Evolutionary conservation across 257 asterid species (phyloP).

Genomic region (Solanum arcanum): DNA sequence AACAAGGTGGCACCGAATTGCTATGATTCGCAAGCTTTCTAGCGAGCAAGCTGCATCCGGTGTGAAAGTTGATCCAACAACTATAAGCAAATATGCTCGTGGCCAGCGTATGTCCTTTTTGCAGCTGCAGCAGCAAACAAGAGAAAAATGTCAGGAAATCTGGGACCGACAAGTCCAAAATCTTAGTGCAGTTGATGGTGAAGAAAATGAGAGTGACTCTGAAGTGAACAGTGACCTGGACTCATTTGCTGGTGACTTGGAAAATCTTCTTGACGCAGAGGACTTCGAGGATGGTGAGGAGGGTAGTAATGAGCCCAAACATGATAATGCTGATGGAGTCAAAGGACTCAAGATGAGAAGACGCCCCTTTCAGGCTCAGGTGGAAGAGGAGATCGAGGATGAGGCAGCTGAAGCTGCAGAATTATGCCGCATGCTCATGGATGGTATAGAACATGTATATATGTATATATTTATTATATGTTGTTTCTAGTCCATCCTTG

Average conservation of each 20-base stretch:
- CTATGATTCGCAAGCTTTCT: conserved; percentile 90
- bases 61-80: conserved; percentile 86
- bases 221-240: conserved; percentile 97
- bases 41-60: conserved; percentile 99
- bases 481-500: neutral
- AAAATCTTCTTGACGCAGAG: conserved; percentile 96
- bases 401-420: conserved; percentile 98
- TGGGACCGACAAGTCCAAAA: conserved; percentile 95
- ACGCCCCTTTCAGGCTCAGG: conserved; percentile 75
- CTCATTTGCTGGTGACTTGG: conserved; percentile 98
- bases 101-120: conserved; percentile 98
- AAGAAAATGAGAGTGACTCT: conserved; percentile 87
- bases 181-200: conserved; percentile 75
- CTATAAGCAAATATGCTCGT: conserved; percentile 95
- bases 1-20: conserved; percentile 98
- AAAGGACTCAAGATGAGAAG: conserved; percentile 89
- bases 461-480: neutral
- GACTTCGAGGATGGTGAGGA: conserved; percentile 83
- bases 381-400: conserved; percentile 85
- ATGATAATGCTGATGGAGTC: conserved; percentile 61
- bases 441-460: conserved; percentile 39
- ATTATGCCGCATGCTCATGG: conserved; percentile 96
- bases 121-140: conserved; percentile 99
- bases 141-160: conserved; percentile 98
- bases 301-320: conserved; percentile 55